Evolutionary conservation across 116 monocot species (phyloP).

Genomic region (Iris pallida): DNA sequence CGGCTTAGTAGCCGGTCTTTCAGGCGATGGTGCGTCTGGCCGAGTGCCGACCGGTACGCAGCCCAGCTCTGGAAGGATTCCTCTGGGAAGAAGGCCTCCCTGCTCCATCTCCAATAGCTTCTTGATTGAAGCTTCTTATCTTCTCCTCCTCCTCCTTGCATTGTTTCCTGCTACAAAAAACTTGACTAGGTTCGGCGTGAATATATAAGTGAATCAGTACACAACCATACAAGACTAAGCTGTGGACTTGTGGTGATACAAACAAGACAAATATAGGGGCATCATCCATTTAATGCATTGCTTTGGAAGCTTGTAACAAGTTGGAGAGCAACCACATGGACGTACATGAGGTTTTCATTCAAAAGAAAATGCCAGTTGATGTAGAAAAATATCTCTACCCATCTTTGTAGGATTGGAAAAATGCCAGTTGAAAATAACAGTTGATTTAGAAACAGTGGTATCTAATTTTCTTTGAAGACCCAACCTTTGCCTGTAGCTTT

Average conservation of each 20-base stretch:
- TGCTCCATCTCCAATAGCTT: slow-evolving; percentile 41
- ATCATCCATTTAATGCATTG: not conserved
- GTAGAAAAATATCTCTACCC: too few species aligned
- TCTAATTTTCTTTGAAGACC: too few species aligned
- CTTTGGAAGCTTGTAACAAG: not conserved
- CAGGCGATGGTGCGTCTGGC: slow-evolving; percentile 24
- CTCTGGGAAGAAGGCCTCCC: slow-evolving; percentile 55
- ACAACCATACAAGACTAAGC: not conserved
- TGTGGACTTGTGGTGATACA: not conserved
- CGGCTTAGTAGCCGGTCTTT: slow-evolving; percentile 33
- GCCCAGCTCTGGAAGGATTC: slow-evolving; percentile 47
- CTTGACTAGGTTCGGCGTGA: not conserved
- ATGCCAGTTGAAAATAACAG: too few species aligned
- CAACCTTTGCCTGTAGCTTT: too few species aligned
- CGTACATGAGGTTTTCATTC: too few species aligned
- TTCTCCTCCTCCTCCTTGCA: slow-evolving; percentile 2
- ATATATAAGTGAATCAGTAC: not conserved
- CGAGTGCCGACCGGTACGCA: slow-evolving; percentile 29
- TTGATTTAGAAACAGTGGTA: too few species aligned
- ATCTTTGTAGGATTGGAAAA: too few species aligned
- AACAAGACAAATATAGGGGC: not conserved
- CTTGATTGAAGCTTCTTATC: not conserved
- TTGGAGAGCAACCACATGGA: not conserved
- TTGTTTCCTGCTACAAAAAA: not conserved
- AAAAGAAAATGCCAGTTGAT: too few species aligned